Conservation (phyloP, 2,329 filamentous ascomycete species). For the Aaosphaeria arxii region DNA sequence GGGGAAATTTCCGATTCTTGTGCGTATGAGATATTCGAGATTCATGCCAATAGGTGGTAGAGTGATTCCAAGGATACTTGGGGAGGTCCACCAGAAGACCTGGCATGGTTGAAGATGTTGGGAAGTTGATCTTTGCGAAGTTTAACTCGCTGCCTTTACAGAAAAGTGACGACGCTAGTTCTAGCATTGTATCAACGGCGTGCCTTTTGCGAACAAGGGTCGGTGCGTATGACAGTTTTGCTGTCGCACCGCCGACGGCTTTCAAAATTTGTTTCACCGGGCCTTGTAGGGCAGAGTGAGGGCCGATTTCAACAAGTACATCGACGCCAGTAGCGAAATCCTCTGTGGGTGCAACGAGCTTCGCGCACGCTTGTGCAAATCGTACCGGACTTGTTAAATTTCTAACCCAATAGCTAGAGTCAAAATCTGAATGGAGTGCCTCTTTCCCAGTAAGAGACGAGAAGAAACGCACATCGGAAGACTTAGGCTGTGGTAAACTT, state of each 20-base stretch:
- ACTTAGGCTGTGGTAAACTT: background rate
- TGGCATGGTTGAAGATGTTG: constrained; percentile 6
- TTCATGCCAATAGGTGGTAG: constrained; percentile 16
- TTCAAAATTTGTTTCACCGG: constrained; percentile 8
- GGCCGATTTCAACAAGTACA: constrained; percentile 6
- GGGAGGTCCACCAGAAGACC: constrained; percentile 16
- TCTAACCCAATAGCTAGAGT: constrained; percentile 21
- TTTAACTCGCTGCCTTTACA: constrained; percentile 1
- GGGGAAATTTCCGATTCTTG: constrained; percentile 14
- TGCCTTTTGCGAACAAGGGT: constrained; percentile 4
- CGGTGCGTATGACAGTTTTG: constrained; percentile 9
- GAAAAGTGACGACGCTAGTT: constrained; percentile 4
- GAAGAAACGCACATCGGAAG: background rate
- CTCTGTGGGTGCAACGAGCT: constrained; percentile 9
- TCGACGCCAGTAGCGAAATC: constrained; percentile 9
- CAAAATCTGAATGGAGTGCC: constrained; percentile 3
- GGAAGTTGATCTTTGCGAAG: constrained; percentile 6
- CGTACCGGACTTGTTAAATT: constrained; percentile 18
- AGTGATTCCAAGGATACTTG: constrained; percentile 27
- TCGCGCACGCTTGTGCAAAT: constrained; percentile 7
- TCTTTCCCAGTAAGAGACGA: constrained; percentile 3
- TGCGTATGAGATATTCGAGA: constrained; percentile 5
- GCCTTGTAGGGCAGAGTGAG: constrained; percentile 6
- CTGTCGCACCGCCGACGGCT: constrained; percentile 6
- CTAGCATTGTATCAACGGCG: constrained; percentile 3